These are phyloP conservation scores for Aspergillus bridgeri DNA, from an alignment of 495 filamentous ascomycete species.

Conservation along the genomic window DNA sequence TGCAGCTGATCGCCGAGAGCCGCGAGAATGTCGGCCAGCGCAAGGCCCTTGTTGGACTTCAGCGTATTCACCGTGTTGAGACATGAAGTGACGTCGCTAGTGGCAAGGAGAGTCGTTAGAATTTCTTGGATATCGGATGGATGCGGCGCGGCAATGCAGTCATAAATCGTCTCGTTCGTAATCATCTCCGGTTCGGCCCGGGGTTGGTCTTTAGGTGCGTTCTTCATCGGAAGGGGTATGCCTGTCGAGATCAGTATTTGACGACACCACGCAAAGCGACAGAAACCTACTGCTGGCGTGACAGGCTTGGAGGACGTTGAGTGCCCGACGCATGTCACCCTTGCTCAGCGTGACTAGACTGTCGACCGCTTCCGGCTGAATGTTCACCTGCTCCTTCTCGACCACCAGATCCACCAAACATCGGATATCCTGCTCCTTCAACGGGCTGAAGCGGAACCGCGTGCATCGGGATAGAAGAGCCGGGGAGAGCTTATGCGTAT, in stretches of 20 bases:
- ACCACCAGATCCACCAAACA: conserved; percentile 85
- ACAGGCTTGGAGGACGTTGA: conserved; percentile 96
- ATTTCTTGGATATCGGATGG: conserved; percentile 86
- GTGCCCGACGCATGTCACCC: conserved; percentile 91
- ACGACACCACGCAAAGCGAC: too few relatives aligned
- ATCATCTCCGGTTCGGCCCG: conserved; percentile 66
- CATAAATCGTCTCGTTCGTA: conserved; percentile 89
- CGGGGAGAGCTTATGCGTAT: conserved; percentile 97
- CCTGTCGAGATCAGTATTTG: conserved; percentile 28
- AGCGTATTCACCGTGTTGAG: conserved; percentile 81
- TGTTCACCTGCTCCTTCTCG: conserved; percentile 79
- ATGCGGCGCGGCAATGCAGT: conserved; percentile 94
- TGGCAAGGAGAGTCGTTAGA: conserved; percentile 73
- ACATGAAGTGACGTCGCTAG: conserved; percentile 80
- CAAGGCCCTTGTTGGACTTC: conserved; percentile 82
- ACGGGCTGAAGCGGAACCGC: conserved; percentile 88
- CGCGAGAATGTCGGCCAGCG: conserved; percentile 89
- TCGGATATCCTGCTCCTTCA: conserved; percentile 83
- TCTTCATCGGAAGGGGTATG: conserved; percentile 66
- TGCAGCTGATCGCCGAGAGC: conserved; percentile 76
- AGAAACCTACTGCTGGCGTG: conserved; percentile 74
- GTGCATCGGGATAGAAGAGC: conserved; percentile 92
- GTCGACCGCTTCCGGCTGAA: conserved; percentile 70
- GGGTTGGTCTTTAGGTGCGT: conserved; percentile 55
- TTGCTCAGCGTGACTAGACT: conserved; percentile 83